Conservation (phyloP, 331 rosid species). For the Acacia pycnantha region DNA sequence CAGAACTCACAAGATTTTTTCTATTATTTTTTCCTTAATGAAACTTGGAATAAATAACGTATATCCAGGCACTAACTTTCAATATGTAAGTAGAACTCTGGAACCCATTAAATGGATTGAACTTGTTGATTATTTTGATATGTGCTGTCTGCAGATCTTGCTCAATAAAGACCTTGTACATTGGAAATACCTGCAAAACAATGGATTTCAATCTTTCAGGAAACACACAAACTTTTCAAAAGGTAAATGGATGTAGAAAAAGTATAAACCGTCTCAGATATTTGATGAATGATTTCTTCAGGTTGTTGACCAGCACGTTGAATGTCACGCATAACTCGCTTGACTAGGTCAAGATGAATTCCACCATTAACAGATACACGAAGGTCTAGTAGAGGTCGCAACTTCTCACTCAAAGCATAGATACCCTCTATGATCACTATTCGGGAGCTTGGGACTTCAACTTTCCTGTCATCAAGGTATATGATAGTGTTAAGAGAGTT, state of each 20-base stretch:
- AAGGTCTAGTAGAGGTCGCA: constrained; percentile 89
- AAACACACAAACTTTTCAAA: constrained; percentile 24
- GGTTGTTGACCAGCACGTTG: constrained; percentile 98
- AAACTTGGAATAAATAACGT: background rate
- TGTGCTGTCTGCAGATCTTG: constrained; percentile 99
- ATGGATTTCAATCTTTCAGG: constrained; percentile 30
- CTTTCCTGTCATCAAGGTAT: constrained; percentile 43
- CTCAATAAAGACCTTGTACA: constrained; percentile 98
- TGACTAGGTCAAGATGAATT: constrained; percentile 95
- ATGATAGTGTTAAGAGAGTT: constrained; percentile 13
- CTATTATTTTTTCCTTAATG: background rate
- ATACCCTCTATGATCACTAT: constrained; percentile 92
- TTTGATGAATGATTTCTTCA: constrained; percentile 95
- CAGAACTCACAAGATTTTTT: background rate
- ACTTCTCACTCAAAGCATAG: constrained; percentile 85
- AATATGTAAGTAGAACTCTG: constrained; percentile 89
- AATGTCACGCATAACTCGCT: constrained; percentile 95
- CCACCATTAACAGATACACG: constrained; percentile 98
- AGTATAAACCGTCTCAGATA: constrained; percentile 84
- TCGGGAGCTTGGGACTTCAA: constrained; percentile 88
- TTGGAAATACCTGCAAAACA: constrained; percentile 82
- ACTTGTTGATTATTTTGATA: constrained; percentile 85
- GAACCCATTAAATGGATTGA: constrained; percentile 94
- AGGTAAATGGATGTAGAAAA: constrained; percentile 14
- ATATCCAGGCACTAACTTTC: constrained; percentile 53